A percentile compares a stretch with the other conserved stretches of the same genome.
Evolutionary conservation across 2,329 filamentous ascomycete species (phyloP).

Genomic region (Rachicladosporium sp.): DNA sequence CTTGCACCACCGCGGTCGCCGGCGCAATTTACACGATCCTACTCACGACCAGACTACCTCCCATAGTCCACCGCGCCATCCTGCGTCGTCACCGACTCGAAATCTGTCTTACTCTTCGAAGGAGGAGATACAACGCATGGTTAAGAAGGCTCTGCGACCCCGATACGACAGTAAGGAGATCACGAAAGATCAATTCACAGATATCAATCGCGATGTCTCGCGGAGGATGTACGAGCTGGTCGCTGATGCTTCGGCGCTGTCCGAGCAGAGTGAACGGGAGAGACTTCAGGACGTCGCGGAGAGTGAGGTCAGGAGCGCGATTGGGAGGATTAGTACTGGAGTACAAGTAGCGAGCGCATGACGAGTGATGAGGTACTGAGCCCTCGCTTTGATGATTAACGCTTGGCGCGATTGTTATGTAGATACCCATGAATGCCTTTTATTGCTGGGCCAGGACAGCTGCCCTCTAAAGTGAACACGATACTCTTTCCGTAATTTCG

Average conservation of each 20-base stretch:
- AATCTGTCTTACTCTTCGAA: slow-evolving; percentile 71
- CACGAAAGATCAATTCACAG: slow-evolving; percentile 79
- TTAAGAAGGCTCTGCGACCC: slow-evolving; percentile 69
- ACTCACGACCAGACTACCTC: slow-evolving; percentile 14
- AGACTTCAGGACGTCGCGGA: slow-evolving; percentile 66
- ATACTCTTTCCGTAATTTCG: too few species aligned
- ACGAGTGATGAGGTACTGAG: too few species aligned
- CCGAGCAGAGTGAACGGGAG: slow-evolving; percentile 51
- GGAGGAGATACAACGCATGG: slow-evolving; percentile 77
- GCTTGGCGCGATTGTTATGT: background rate
- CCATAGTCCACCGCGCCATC: too few species aligned
- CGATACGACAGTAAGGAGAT: slow-evolving; percentile 69
- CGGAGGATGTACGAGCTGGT: slow-evolving; percentile 69
- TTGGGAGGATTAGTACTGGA: slow-evolving; percentile 27
- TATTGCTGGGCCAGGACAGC: background rate
- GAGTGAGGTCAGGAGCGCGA: slow-evolving; percentile 65
- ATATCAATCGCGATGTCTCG: slow-evolving; percentile 82
- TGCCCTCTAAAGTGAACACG: too few species aligned
- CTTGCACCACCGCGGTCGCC: slow-evolving; percentile 10
- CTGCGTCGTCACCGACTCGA: slow-evolving; percentile 18
- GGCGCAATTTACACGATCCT: slow-evolving; percentile 8
- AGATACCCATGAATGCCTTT: slow-evolving; percentile 6
- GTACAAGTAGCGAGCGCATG: too few species aligned
- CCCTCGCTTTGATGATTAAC: background rate
- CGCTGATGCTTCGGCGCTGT: slow-evolving; percentile 40